phyloP scores from a whole-genome alignment of 306 rosid genomes.

The Dalbergia cultrata region DNA sequence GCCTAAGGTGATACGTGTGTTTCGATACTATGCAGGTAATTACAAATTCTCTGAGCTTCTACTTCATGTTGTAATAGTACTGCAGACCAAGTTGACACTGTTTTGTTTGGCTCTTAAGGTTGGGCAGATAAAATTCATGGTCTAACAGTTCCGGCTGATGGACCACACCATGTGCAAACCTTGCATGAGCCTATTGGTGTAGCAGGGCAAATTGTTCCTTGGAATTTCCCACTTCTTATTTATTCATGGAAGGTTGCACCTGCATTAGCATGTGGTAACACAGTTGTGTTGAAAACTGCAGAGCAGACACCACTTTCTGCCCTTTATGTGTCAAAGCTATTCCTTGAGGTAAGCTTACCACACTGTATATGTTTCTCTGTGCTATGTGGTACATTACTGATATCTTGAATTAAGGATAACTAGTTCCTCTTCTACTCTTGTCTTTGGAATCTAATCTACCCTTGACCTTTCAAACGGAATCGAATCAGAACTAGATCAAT shows the following conservation, averaged over 20 bases:
- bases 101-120: conserved; percentile 53
- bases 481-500: too few relatives aligned
- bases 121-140: conserved; percentile 93
- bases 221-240: conserved; percentile 88
- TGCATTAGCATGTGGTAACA: conserved; percentile 83
- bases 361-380: background rate
- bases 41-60: conserved; percentile 16
- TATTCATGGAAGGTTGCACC: conserved; percentile 87
- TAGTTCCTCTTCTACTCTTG: background rate
- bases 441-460: background rate
- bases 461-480: too few relatives aligned
- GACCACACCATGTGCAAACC: conserved; percentile 73
- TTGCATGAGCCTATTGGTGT: conserved; percentile 91
- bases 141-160: conserved; percentile 78
- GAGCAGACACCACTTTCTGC: conserved; percentile 90
- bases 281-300: conserved; percentile 75
- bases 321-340: conserved; percentile 63
- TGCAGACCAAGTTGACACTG: conserved; percentile 17
- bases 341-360: conserved; percentile 64
- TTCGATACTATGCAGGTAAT: conserved; percentile 80
- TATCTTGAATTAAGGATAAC: background rate
- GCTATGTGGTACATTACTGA: background rate
- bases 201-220: conserved; percentile 84
- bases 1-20: conserved; percentile 69
- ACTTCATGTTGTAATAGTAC: conserved; percentile 7